Evolutionary conservation across 202 grass and related monocot genomes (phyloP).

Genomic region (Setaria italica): DNA sequence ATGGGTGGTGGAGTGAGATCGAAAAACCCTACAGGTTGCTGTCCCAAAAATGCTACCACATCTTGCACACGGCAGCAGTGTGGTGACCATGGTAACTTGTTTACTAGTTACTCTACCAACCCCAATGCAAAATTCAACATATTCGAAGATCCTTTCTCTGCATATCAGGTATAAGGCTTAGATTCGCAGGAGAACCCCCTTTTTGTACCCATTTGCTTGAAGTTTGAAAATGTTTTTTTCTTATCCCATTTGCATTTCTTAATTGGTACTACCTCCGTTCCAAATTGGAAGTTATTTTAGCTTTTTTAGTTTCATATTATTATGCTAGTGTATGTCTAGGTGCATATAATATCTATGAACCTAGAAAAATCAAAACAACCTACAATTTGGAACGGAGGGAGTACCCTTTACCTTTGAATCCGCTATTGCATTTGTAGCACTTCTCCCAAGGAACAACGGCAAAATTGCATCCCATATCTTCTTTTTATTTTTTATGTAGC

Average conservation of each 20-base stretch:
- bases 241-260: slow-evolving; percentile 7
- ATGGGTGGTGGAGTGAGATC: slow-evolving; percentile 86
- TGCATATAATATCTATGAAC: too few species aligned
- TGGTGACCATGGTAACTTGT: slow-evolving; percentile 74
- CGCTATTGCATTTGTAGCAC: neutral
- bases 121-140: slow-evolving; percentile 90
- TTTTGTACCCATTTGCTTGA: slow-evolving; percentile 21
- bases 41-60: slow-evolving; percentile 50
- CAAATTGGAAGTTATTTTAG: too few species aligned
- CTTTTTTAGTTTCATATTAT: too few species aligned
- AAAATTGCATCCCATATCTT: neutral
- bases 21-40: slow-evolving; percentile 77
- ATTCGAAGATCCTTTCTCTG: slow-evolving; percentile 79
- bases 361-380: too few species aligned
- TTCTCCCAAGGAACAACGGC: slow-evolving; percentile 8
- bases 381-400: too few species aligned
- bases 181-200: neutral
- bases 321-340: too few species aligned
- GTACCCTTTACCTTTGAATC: neutral
- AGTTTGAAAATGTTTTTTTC: slow-evolving; percentile 17
- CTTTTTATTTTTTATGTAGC: neutral
- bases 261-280: neutral
- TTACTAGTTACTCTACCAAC: slow-evolving; percentile 71
- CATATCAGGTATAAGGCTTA: slow-evolving; percentile 66
- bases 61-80: slow-evolving; percentile 59